Percentiles rank a stretch among this genome's conserved stretches.
These are phyloP conservation scores for Phytophthora fragariaefolia DNA, from an alignment of 352 stramenopile species.

Conservation along the genomic window DNA sequence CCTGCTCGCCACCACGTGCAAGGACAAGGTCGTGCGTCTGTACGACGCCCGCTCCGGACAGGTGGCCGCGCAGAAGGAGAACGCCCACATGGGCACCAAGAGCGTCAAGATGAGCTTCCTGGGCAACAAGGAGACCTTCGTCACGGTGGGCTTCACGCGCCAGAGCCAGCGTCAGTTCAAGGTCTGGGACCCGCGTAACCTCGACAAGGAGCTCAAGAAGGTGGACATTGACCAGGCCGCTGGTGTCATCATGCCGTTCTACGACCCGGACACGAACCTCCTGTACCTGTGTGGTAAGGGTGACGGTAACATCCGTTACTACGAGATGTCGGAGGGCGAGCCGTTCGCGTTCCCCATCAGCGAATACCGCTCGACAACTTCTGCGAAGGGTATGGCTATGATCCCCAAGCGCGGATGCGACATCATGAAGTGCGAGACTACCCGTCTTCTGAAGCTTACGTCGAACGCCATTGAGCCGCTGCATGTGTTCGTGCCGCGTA, in stretches of 20 bases:
- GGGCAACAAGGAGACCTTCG: conserved; percentile 95
- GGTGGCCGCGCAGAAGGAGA: conserved; percentile 78
- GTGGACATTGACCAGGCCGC: conserved; percentile 98
- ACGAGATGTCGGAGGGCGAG: conserved; percentile 97
- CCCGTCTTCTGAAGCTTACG: conserved; percentile 95
- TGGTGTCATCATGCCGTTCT: conserved; percentile 99
- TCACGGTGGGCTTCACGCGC: conserved; percentile 97
- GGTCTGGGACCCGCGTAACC: conserved; percentile 89
- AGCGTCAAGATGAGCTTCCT: conserved; percentile 98
- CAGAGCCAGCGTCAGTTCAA: conserved; percentile 95
- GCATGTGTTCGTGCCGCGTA: conserved; percentile 97
- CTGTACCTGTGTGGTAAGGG: conserved; percentile 98
- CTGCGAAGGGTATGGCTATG: conserved; percentile 97
- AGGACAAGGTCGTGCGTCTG: conserved; percentile 98
- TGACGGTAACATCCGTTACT: conserved; percentile 99
- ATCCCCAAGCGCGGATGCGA: conserved; percentile 98
- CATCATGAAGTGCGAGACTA: conserved; percentile 98
- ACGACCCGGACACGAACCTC: conserved; percentile 97
- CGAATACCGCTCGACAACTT: conserved; percentile 96
- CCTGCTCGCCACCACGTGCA: conserved; percentile 95
- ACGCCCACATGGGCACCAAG: conserved; percentile 98
- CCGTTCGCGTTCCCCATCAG: conserved; percentile 93
- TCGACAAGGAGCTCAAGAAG: conserved; percentile 93
- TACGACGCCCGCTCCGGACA: conserved; percentile 94
- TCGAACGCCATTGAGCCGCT: conserved; percentile 97